phyloP scores from a whole-genome alignment of 2,329 filamentous ascomycete genomes.

The Clathrospora elynae region DNA sequence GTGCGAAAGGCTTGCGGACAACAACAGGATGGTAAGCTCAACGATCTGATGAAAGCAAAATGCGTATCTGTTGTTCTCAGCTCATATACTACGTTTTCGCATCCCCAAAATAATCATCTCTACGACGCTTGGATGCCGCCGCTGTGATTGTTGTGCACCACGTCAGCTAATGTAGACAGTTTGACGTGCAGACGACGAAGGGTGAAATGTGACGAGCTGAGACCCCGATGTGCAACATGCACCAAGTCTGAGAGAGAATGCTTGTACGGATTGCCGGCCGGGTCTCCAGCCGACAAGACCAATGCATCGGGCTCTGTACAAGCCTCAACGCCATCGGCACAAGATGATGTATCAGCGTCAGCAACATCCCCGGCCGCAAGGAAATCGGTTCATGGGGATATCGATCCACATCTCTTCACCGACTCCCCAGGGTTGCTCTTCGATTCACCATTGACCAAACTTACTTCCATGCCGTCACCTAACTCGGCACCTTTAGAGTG shows the following conservation, averaged over 20 bases:
- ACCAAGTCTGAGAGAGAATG: constrained; percentile 52
- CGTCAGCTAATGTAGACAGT: constrained; percentile 32
- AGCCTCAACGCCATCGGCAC: constrained; percentile 21
- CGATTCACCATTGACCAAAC: constrained; percentile 38
- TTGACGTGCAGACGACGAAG: constrained; percentile 55
- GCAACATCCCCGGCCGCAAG: constrained; percentile 25
- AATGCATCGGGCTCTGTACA: constrained; percentile 19
- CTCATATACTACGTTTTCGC: too few species aligned
- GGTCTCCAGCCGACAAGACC: constrained; percentile 11
- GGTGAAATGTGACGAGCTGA: constrained; percentile 59
- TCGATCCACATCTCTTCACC: constrained; percentile 25
- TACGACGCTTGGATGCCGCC: neutral
- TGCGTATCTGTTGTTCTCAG: neutral
- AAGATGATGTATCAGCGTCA: constrained; percentile 12
- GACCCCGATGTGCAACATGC: constrained; percentile 53
- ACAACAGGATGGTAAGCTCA: constrained; percentile 53
- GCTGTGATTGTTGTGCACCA: neutral
- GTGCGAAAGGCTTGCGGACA: constrained; percentile 52
- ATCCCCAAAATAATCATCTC: neutral
- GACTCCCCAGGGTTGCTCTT: constrained; percentile 42
- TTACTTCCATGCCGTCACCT: constrained; percentile 46
- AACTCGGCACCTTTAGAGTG: constrained; percentile 55
- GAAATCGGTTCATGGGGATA: constrained; percentile 26
- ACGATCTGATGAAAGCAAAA: too few species aligned
- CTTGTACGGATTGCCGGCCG: constrained; percentile 40